Evolutionary conservation across 1,284 basidiomycete genomes (phyloP).

Genomic region (Coriolopsis trogii): DNA sequence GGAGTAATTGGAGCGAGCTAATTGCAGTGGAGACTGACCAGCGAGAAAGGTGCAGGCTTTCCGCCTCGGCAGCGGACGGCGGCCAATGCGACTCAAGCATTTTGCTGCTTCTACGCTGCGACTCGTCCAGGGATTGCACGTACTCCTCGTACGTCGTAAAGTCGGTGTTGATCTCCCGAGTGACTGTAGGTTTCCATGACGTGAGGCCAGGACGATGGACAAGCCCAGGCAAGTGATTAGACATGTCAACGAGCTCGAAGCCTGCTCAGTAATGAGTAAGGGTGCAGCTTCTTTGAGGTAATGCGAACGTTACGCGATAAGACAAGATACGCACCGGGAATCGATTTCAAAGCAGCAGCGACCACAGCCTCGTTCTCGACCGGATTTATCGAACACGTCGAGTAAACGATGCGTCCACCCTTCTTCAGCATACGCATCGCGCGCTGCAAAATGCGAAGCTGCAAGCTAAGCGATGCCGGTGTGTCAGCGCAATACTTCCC

Average conservation of each 20-base stretch:
- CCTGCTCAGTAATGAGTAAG: constrained; percentile 41
- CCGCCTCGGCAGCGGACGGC: constrained; percentile 55
- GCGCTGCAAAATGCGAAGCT: constrained; percentile 90
- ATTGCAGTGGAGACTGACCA: constrained; percentile 69
- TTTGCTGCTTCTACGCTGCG: constrained; percentile 53
- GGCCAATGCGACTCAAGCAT: constrained; percentile 82
- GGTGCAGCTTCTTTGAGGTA: constrained; percentile 8
- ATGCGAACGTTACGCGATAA: constrained; percentile 5
- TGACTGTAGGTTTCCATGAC: constrained; percentile 73
- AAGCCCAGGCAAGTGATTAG: constrained; percentile 70
- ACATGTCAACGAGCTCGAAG: constrained; percentile 85
- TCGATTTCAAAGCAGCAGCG: constrained; percentile 77
- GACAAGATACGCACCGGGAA: constrained; percentile 72
- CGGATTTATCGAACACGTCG: constrained; percentile 97
- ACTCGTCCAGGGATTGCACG: constrained; percentile 50
- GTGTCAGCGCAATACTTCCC: not conserved
- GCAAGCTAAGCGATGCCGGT: constrained; percentile 57
- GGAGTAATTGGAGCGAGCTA: not conserved
- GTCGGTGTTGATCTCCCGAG: constrained; percentile 44
- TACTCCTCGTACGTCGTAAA: constrained; percentile 62
- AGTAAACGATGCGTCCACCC: constrained; percentile 93
- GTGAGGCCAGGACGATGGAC: constrained; percentile 76
- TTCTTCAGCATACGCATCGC: constrained; percentile 90
- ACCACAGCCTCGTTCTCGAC: constrained; percentile 98
- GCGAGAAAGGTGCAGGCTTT: constrained; percentile 62